Evolutionary conservation across 2,329 filamentous ascomycete species (phyloP).

Genomic region (Dothistroma septosporum): DNA sequence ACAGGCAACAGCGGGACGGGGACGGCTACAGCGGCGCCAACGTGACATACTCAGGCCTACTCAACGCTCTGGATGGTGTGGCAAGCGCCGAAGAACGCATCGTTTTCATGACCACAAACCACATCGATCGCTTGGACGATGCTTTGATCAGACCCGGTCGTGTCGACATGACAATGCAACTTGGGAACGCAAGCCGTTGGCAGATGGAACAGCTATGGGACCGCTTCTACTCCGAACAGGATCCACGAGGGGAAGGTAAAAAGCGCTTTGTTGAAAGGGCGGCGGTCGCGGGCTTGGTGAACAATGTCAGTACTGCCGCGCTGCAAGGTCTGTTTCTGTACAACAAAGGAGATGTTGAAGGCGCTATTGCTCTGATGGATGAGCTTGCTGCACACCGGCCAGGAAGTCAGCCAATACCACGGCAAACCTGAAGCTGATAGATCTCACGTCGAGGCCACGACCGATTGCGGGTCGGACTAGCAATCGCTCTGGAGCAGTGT

Average conservation of each 20-base stretch:
- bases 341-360: slow-evolving; percentile 86
- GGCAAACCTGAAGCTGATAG: neutral
- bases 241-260: slow-evolving; percentile 59
- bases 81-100: slow-evolving; percentile 91
- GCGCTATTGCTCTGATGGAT: slow-evolving; percentile 59
- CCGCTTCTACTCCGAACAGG: slow-evolving; percentile 85
- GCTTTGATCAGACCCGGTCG: slow-evolving; percentile 86
- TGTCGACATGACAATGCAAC: slow-evolving; percentile 86
- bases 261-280: slow-evolving; percentile 68
- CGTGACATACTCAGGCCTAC: slow-evolving; percentile 87
- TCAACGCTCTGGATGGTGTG: slow-evolving; percentile 73
- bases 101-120: slow-evolving; percentile 90
- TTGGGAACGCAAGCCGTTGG: slow-evolving; percentile 80
- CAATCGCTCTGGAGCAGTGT: neutral
- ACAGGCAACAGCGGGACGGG: slow-evolving; percentile 68
- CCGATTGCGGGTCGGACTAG: neutral
- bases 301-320: slow-evolving; percentile 76
- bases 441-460: neutral
- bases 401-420: neutral
- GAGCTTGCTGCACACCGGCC: slow-evolving; percentile 23
- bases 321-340: slow-evolving; percentile 93
- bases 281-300: slow-evolving; percentile 65
- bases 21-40: slow-evolving; percentile 85
- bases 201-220: slow-evolving; percentile 89
- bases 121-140: slow-evolving; percentile 82